These are phyloP conservation scores for Limnanthes douglasii DNA, from an alignment of 345 rosid species.

Conservation along the genomic window DNA sequence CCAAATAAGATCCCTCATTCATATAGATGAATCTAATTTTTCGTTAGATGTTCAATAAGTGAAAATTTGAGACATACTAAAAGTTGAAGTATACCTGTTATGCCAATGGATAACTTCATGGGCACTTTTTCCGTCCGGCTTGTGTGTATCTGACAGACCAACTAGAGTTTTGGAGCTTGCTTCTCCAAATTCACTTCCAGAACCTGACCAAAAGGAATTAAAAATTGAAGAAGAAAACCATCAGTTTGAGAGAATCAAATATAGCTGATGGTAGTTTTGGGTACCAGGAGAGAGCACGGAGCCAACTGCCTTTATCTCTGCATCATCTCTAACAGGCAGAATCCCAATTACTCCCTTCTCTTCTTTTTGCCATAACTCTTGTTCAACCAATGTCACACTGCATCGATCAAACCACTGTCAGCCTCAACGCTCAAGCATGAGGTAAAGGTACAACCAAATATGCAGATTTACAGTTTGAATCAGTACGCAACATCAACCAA, in stretches of 20 bases:
- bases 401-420: too few species aligned
- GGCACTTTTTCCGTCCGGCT: slow-evolving; percentile 65
- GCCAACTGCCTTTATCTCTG: slow-evolving; percentile 36
- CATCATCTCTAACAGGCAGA: slow-evolving; percentile 84
- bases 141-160: too few species aligned
- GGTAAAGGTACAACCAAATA: too few species aligned
- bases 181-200: slow-evolving; percentile 58
- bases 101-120: slow-evolving; percentile 92
- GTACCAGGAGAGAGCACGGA: slow-evolving; percentile 46
- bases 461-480: too few species aligned
- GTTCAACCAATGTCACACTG: slow-evolving; percentile 96
- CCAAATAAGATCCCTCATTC: too few species aligned
- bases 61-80: too few species aligned
- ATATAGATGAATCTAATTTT: too few species aligned
- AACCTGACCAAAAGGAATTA: slow-evolving; percentile 31
- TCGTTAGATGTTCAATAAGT: too few species aligned
- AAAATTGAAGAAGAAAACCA: neutral
- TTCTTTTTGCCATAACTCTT: slow-evolving; percentile 97
- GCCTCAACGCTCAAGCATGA: too few species aligned
- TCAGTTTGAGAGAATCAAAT: neutral
- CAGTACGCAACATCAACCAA: too few species aligned
- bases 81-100: slow-evolving; percentile 35
- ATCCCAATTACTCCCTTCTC: slow-evolving; percentile 94
- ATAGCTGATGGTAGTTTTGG: too few species aligned
- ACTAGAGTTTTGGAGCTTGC: slow-evolving; percentile 38